These are phyloP conservation scores for Penicillium sumatraense DNA, from an alignment of 2,329 filamentous ascomycete genomes.

Conservation along the genomic window DNA sequence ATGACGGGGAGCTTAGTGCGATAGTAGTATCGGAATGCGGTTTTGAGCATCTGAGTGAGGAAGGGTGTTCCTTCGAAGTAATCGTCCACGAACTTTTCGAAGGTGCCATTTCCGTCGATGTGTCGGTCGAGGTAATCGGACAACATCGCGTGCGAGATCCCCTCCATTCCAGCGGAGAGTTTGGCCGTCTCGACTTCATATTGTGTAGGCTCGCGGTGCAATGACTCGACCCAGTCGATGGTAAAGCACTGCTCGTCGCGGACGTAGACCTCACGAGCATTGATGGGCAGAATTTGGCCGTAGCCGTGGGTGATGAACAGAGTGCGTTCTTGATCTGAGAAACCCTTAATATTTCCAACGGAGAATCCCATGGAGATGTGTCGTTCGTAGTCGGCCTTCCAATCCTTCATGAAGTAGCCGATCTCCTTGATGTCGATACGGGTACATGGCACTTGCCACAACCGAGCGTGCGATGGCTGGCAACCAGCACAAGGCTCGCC, in stretches of 20 bases:
- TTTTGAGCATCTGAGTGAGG: slow-evolving; percentile 94
- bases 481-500: slow-evolving; percentile 94
- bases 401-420: slow-evolving; percentile 98
- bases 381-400: slow-evolving; percentile 95
- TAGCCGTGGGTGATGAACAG: slow-evolving; percentile 97
- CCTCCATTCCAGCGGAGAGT: slow-evolving; percentile 86
- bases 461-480: slow-evolving; percentile 89
- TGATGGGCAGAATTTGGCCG: slow-evolving; percentile 88
- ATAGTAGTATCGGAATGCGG: slow-evolving; percentile 88
- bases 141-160: slow-evolving; percentile 77
- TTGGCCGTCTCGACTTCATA: slow-evolving; percentile 88
- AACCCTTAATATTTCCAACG: slow-evolving; percentile 92
- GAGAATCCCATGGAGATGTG: slow-evolving; percentile 86
- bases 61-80: slow-evolving; percentile 96
- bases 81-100: slow-evolving; percentile 91
- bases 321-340: slow-evolving; percentile 64
- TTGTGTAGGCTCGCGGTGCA: slow-evolving; percentile 73
- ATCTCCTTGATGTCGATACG: slow-evolving; percentile 99
- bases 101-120: slow-evolving; percentile 85
- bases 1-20: slow-evolving; percentile 88
- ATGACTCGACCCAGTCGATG: slow-evolving; percentile 89
- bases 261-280: slow-evolving; percentile 91
- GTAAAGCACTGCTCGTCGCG: slow-evolving; percentile 90
- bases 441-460: slow-evolving; percentile 98
- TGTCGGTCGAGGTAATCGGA: slow-evolving; percentile 95